Evolutionary conservation across 202 grass and related monocot species (phyloP).

Genomic region (Setaria italica): DNA sequence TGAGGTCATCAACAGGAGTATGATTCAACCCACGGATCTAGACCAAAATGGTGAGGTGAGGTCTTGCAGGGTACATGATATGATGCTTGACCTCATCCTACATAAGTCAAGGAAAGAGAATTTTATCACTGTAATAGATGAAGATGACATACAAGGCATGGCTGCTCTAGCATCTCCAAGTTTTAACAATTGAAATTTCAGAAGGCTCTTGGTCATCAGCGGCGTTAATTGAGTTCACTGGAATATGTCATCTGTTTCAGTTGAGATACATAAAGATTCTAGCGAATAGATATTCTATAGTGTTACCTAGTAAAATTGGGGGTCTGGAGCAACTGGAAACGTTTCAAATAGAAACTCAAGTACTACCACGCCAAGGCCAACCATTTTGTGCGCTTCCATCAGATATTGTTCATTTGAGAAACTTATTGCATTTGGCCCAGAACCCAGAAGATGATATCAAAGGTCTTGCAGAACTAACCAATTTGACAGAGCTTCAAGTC

Average conservation of each 20-base stretch:
- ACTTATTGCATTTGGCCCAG: neutral
- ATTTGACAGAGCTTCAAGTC: neutral
- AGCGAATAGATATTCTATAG: neutral
- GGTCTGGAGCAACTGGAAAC: neutral
- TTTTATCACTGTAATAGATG: slow-evolving; percentile 3
- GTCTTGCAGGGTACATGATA: slow-evolving; percentile 42
- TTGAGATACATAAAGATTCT: neutral
- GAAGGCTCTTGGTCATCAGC: rapidly evolving
- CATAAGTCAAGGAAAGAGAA: neutral
- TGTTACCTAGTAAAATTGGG: neutral
- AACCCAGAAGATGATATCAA: neutral
- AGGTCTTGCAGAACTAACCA: neutral
- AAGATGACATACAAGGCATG: neutral
- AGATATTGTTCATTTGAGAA: slow-evolving; percentile 6
- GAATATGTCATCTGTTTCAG: neutral
- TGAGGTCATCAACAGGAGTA: slow-evolving; percentile 36
- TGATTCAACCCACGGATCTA: slow-evolving; percentile 24
- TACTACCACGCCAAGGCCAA: no score
- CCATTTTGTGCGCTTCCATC: no score
- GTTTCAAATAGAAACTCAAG: neutral
- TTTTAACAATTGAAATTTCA: neutral
- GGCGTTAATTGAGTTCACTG: neutral
- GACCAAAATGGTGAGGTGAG: neutral
- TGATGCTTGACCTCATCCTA: slow-evolving; percentile 43
- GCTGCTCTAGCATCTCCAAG: neutral